These are phyloP conservation scores for Yamadazyma ubonensis DNA, from an alignment of 805 yeast genomes.

Conservation along the genomic window DNA sequence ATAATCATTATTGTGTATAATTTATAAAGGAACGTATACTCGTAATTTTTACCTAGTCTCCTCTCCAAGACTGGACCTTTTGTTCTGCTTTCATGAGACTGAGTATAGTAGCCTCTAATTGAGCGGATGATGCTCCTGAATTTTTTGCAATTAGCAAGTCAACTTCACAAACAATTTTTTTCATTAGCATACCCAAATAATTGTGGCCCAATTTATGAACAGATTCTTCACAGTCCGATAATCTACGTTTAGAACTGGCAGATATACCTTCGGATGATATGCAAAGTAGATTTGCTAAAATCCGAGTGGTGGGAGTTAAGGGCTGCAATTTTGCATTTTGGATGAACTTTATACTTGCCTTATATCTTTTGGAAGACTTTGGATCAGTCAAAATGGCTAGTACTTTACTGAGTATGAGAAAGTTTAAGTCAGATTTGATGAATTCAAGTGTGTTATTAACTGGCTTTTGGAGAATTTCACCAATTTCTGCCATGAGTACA, in stretches of 20 bases:
- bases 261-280: neutral
- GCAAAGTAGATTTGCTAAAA: neutral
- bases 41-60: too few species aligned
- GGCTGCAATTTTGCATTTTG: too few species aligned
- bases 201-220: neutral
- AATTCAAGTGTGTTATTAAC: too few species aligned
- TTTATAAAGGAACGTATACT: slow-evolving; percentile 9
- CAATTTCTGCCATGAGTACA: too few species aligned
- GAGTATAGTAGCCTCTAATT: slow-evolving; percentile 5
- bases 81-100: slow-evolving; percentile 1
- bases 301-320: slow-evolving; percentile 1
- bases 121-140: slow-evolving; percentile 1
- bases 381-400: neutral
- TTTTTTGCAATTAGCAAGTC: neutral
- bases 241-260: neutral
- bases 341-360: too few species aligned
- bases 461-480: too few species aligned
- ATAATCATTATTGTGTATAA: slow-evolving; percentile 7
- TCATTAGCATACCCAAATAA: neutral
- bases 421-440: too few species aligned
- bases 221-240: neutral
- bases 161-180: neutral
- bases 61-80: too few species aligned
- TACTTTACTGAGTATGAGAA: too few species aligned
- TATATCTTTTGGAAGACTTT: neutral